These are phyloP conservation scores for Ampelocalamus luodianensis DNA, from an alignment of 176 grass and related monocot genomes.

Conservation along the genomic window DNA sequence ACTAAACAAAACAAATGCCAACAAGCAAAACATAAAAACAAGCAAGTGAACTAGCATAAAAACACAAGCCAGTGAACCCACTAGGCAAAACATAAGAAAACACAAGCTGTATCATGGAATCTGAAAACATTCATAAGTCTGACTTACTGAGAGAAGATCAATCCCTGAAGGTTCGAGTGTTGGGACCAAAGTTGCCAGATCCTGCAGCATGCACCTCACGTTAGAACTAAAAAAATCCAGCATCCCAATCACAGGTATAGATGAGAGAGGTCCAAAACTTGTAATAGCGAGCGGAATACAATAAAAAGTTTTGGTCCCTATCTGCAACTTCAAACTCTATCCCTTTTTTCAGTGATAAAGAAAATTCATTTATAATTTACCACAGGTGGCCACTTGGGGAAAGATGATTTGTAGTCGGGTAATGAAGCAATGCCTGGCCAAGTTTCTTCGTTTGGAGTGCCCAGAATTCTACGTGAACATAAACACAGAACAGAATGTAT, in stretches of 20 bases:
- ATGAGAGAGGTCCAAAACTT: background rate
- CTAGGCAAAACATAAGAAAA: constrained; percentile 21
- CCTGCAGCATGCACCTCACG: constrained; percentile 53
- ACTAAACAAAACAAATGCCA: background rate
- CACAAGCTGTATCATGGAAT: background rate
- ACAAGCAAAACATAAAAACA: background rate
- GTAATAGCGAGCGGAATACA: background rate
- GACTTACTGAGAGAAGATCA: constrained; percentile 87
- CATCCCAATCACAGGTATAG: background rate
- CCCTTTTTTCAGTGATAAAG: constrained; percentile 19
- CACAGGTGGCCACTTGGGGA: constrained; percentile 74
- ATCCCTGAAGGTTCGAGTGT: constrained; percentile 67
- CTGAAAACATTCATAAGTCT: background rate
- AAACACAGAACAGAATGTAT: constrained; percentile 20
- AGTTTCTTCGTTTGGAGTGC: constrained; percentile 79
- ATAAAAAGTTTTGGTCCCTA: background rate
- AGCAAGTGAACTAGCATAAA: background rate
- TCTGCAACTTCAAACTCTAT: background rate
- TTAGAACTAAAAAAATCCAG: constrained; percentile 26
- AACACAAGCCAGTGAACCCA: background rate
- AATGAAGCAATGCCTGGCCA: constrained; percentile 88
- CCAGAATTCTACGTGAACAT: constrained; percentile 60
- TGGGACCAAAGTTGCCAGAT: constrained; percentile 62
- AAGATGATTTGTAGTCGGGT: constrained; percentile 88
- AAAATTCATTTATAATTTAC: constrained; percentile 38